phyloP scores from a whole-genome alignment of 345 rosid genomes.

The Psidium guajava region DNA sequence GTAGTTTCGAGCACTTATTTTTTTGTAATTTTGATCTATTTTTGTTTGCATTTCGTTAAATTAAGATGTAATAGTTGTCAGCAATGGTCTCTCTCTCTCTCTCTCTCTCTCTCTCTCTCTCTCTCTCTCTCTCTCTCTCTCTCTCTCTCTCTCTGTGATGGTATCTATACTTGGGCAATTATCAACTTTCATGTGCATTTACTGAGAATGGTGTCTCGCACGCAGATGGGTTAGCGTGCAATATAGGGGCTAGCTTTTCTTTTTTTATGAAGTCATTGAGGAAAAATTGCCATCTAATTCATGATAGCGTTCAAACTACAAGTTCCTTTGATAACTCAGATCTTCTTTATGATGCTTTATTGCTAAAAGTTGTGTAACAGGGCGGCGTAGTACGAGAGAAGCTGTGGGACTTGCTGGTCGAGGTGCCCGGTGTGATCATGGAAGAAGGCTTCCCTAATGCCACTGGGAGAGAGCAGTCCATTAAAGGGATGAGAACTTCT shows the following conservation, averaged over 20 bases:
- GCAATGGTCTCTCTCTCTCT: neutral
- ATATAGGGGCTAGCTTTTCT: neutral
- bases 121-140: neutral
- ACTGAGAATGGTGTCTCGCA: neutral
- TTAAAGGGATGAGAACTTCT: constrained; percentile 81
- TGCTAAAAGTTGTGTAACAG: constrained; percentile 19
- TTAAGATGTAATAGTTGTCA: neutral
- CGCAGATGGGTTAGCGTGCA: neutral
- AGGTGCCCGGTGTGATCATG: constrained; percentile 44
- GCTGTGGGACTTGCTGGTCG: constrained; percentile 72
- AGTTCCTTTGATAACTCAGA: neutral
- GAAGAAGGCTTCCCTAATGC: constrained; percentile 99
- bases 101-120: neutral
- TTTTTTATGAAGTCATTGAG: neutral
- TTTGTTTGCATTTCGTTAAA: neutral
- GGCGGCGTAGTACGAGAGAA: constrained; percentile 82
- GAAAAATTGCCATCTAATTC: neutral
- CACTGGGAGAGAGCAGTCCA: constrained; percentile 84
- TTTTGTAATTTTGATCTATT: neutral
- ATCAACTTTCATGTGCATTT: neutral
- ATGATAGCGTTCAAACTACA: neutral
- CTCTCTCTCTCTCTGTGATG: neutral
- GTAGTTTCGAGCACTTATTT: neutral
- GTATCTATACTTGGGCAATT: neutral
- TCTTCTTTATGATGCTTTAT: neutral